phyloP scores from a whole-genome alignment of 2,329 filamentous ascomycete genomes.

The Fusarium sororula region DNA sequence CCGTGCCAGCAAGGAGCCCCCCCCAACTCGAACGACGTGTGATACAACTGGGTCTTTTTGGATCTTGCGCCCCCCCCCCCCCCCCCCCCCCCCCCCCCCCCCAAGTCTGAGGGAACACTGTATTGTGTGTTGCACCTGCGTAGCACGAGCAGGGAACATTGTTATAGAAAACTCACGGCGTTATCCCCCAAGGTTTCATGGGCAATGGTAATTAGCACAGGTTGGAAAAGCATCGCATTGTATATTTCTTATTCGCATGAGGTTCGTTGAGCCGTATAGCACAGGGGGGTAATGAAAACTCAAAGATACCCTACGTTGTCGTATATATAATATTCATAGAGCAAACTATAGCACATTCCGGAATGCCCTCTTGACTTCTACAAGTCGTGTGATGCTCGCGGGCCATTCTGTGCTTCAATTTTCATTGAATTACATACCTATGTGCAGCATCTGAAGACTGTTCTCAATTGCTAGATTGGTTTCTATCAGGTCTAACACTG shows the following conservation, averaged over 20 bases:
- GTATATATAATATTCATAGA: conserved; percentile 8
- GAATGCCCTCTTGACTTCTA: background rate
- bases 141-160: background rate
- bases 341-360: background rate
- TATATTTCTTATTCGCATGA: background rate
- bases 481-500: background rate
- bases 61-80: too few species aligned
- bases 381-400: background rate
- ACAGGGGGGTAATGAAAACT: conserved; percentile 1
- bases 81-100: background rate
- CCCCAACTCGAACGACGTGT: too few species aligned
- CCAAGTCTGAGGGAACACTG: background rate
- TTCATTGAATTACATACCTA: background rate
- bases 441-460: background rate
- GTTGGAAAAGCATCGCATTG: conserved; percentile 5
- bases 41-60: too few species aligned
- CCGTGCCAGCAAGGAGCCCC: too few species aligned
- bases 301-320: conserved; percentile 15
- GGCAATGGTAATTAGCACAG: background rate
- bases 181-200: background rate
- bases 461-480: background rate
- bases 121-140: background rate
- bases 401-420: background rate
- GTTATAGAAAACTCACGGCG: background rate
- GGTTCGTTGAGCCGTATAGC: background rate